Conservation (phyloP, 2,329 filamentous ascomycete species). For the Gremmenia infestans region DNA sequence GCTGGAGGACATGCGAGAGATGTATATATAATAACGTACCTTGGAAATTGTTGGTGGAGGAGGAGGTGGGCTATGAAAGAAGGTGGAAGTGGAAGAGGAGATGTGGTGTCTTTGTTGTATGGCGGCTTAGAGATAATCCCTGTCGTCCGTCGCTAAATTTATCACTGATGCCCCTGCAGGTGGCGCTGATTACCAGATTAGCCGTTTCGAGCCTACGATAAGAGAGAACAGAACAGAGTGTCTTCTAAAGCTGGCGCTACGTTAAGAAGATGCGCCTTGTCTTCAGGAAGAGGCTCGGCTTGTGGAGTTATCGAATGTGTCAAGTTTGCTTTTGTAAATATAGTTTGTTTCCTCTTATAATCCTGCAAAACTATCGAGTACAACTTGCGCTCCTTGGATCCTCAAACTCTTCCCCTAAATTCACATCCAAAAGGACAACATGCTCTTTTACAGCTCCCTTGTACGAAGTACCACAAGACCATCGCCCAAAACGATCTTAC, state of each 20-base stretch:
- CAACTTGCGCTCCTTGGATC: too few species aligned
- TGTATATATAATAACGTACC: conserved; percentile 8
- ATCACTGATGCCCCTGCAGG: neutral
- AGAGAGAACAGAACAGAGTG: conserved; percentile 16
- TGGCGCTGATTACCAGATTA: neutral
- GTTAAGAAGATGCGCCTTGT: neutral
- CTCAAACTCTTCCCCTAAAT: neutral
- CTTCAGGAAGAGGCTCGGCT: too few species aligned
- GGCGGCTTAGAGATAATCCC: neutral
- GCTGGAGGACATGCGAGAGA: neutral
- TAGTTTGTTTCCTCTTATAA: too few species aligned
- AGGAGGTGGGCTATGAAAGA: neutral
- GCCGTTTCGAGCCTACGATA: conserved; percentile 2
- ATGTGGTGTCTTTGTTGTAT: conserved; percentile 23
- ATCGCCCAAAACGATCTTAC: neutral
- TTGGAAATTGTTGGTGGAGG: conserved; percentile 2
- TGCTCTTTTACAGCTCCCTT: neutral
- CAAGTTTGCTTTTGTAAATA: too few species aligned
- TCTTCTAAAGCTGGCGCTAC: conserved; percentile 5
- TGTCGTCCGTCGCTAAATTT: conserved; percentile 5
- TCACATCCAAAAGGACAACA: neutral
- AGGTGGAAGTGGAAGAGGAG: conserved; percentile 15
- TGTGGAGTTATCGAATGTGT: too few species aligned
- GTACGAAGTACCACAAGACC: neutral
- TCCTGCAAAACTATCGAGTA: too few species aligned